Evolutionary conservation across 2,329 filamentous ascomycete genomes (phyloP), one percentile per base, ranked within the genome.

Genomic region (Fusarium annulatum): DNA sequence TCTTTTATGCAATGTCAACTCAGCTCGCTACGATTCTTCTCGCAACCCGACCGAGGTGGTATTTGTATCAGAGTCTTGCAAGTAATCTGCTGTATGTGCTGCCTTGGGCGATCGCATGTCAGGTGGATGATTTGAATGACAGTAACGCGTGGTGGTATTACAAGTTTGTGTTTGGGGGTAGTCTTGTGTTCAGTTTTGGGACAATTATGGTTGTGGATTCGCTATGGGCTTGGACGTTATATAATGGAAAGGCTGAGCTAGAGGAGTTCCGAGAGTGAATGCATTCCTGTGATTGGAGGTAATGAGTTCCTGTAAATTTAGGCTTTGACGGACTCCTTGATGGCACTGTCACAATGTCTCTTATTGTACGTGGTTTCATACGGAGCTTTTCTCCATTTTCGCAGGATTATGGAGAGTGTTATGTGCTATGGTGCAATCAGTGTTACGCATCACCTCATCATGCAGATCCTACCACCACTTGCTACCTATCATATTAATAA

Each of bases 31-130:
- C 90, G 0, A 83, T 94, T 1, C 80, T 94, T 1, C 84, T 93
- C 0, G 89, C 92, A 0, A 93, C 91, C 0, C 82, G 86, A 1
- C 91, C 91, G 0, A 82, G 83, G 4, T 94, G 90, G 91, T 94
- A 93, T 77, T 83, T 94, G 0, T 89, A 87, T 65, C 91, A 94
- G 78, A 90, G 89, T 7, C 81, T 94, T 2, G 86, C 83, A 0
- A 92, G 91, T 11, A 94, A 94, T 74, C 53, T 94, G 0, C 79
- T 91, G 0, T 94, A 91, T 77, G 91, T 94, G 0, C 80, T 94
- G 6, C 92, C 91, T 0, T 94, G 92, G 91, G 91, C 92, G 0
- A 88, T 94, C 45, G 90, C 87, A 0, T 90, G 88, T 67, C 88
- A 86, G 57, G 84, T 82, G 9, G 81, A 81, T n/a, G 61, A 81